Evolutionary conservation across 257 asterid genomes (phyloP), one percentile per base, ranked within the genome.

Genomic region (Lycium ferocissimum): DNA sequence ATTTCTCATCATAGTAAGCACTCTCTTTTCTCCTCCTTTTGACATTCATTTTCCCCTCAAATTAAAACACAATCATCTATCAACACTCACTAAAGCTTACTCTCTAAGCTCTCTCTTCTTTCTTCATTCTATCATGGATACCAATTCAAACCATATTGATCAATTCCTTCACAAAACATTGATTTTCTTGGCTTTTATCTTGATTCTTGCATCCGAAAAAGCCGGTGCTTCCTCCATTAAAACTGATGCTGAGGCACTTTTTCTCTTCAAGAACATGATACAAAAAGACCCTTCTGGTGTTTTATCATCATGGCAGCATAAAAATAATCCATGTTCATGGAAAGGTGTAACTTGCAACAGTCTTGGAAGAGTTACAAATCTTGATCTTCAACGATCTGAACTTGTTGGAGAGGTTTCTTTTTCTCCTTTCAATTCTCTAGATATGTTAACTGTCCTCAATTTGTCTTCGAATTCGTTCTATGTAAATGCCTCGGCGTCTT

Each of bases 261-360:
- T 90, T 1, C 63, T 90, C n/a, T 93, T 96, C 95, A 96, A 94
- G 90, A 96, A 92, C 70, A 93, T 91, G 98, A 91, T 96, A 51
- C 88, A 82, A 4, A 85, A 80, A 8, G 98, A 96, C 71, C 95
- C 97, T 2, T 71, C 71, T 59, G 96, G 91, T 80, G 93, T 84
- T 67, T 85, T 94, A 57, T 93, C 97, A 12, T 90, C 83, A 5
- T 96, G 99, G 99, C 85, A 86, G 33, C 89, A 71, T 37, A 88
- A 72, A 47, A 89, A 71, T 8, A 94, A 93, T 85, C 92, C 95
- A 26, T 96, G 99, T 88, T 84, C 88, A 20, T 96, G 95, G 94
- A 80, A 82, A 72, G 98, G 98, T 63, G 88, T 96, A 82, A 83
- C 89, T 53, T 96, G 98, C 93, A 92, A 53, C 53, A 53, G 22